phyloP scores from a whole-genome alignment of 305 asterid species.

The Fraxinus paxiana region DNA sequence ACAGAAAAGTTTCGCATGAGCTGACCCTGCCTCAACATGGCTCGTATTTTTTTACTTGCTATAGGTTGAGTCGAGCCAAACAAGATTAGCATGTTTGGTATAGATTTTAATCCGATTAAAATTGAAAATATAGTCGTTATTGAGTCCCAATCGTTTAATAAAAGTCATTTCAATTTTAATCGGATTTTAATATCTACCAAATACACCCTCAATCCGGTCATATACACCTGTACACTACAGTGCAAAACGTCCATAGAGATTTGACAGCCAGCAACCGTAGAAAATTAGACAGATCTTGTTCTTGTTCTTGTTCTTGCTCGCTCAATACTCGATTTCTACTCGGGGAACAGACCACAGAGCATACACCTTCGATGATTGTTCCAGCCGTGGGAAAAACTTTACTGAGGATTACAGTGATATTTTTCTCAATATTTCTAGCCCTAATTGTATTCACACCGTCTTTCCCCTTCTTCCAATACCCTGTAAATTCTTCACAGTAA shows the following conservation, averaged over 20 bases:
- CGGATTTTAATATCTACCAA: too few species aligned
- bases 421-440: conserved; percentile 35
- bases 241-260: background rate
- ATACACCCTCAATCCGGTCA: background rate
- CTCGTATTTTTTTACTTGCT: background rate
- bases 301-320: background rate
- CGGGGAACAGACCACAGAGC: background rate
- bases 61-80: background rate
- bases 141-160: too few species aligned
- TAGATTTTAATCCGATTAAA: too few species aligned
- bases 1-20: background rate
- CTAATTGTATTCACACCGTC: conserved; percentile 39
- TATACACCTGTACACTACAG: background rate
- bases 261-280: background rate
- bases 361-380: conserved; percentile 30
- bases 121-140: too few species aligned
- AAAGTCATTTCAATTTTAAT: too few species aligned
- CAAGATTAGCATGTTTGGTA: background rate
- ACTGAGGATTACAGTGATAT: conserved; percentile 23
- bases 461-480: conserved; percentile 26
- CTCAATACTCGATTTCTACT: background rate
- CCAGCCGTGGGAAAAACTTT: conserved; percentile 47
- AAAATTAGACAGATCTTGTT: background rate
- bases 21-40: background rate
- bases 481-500: conserved; percentile 29